Percentiles rank a stretch among this genome's conserved stretches.
Conservation (phyloP, 257 asterid species). For the Solanum arcanum region DNA sequence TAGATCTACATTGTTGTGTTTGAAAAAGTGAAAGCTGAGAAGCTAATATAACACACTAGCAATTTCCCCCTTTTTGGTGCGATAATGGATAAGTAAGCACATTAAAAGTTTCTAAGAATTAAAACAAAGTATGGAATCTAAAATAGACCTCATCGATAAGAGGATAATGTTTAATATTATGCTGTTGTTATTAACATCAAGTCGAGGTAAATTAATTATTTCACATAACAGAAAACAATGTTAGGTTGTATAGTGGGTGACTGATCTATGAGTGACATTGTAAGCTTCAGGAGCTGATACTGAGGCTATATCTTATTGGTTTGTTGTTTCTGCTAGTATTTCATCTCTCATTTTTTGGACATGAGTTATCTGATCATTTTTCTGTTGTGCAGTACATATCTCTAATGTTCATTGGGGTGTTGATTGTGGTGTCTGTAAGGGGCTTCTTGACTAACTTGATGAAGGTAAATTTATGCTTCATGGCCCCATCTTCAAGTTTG, state of each 20-base stretch:
- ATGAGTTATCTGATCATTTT: not conserved
- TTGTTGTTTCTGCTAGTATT: not conserved
- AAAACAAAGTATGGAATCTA: not conserved
- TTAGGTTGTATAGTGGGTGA: not conserved
- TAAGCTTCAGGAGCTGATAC: not conserved
- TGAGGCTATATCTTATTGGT: not conserved
- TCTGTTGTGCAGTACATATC: conserved; percentile 67
- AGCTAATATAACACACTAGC: not conserved
- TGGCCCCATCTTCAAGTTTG: not conserved
- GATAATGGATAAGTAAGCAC: not conserved
- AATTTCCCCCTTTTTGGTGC: not conserved
- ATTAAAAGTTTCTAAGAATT: not conserved
- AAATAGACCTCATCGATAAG: not conserved
- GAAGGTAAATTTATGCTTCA: conserved; percentile 44
- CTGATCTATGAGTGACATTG: not conserved
- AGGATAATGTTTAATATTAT: not conserved
- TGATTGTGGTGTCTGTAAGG: conserved; percentile 81
- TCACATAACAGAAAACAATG: not conserved
- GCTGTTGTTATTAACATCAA: not conserved
- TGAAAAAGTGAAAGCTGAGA: not conserved
- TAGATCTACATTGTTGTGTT: not conserved
- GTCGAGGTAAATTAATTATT: not conserved
- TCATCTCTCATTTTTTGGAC: not conserved
- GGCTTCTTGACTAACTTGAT: conserved; percentile 84
- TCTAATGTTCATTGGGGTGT: conserved; percentile 84